Percentiles rank a stretch among this genome's conserved stretches.
These are phyloP conservation scores for Saccharum officinarum DNA, from an alignment of 176 grass and related monocot genomes.

Conservation along the genomic window DNA sequence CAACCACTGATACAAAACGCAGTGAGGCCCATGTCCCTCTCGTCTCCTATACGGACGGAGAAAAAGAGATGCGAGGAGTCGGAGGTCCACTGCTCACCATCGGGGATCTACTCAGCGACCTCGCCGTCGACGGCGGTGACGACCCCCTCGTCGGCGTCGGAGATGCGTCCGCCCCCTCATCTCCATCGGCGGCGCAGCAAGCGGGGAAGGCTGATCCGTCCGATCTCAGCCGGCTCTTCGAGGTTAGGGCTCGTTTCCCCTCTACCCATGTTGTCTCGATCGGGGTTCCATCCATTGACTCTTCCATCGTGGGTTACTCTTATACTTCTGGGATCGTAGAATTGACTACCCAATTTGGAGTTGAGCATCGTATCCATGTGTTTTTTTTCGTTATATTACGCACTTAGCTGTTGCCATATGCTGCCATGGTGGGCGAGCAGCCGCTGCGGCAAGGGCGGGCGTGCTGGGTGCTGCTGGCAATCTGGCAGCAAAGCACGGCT, in stretches of 20 bases:
- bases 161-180: conserved; percentile 2
- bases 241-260: conserved; percentile 30
- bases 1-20: neutral
- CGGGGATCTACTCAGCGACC: conserved; percentile 74
- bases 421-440: neutral
- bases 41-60: neutral
- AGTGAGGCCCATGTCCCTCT: too few relatives aligned
- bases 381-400: neutral
- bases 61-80: conserved; percentile 64
- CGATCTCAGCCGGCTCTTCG: conserved; percentile 56
- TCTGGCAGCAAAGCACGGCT: neutral
- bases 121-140: conserved; percentile 58
- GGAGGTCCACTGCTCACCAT: conserved; percentile 82
- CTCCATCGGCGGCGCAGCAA: conserved; percentile 17
- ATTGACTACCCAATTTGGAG: neutral
- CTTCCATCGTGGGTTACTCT: neutral
- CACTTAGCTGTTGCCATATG: neutral
- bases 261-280: neutral
- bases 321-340: neutral
- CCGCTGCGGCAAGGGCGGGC: neutral
- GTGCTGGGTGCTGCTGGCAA: neutral
- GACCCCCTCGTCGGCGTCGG: conserved; percentile 19
- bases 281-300: neutral
- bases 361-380: neutral
- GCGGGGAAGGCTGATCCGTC: conserved; percentile 38